Base-by-base conservation (phyloP, 495 filamentous ascomycete species). In the Niebla homalea region DNA sequence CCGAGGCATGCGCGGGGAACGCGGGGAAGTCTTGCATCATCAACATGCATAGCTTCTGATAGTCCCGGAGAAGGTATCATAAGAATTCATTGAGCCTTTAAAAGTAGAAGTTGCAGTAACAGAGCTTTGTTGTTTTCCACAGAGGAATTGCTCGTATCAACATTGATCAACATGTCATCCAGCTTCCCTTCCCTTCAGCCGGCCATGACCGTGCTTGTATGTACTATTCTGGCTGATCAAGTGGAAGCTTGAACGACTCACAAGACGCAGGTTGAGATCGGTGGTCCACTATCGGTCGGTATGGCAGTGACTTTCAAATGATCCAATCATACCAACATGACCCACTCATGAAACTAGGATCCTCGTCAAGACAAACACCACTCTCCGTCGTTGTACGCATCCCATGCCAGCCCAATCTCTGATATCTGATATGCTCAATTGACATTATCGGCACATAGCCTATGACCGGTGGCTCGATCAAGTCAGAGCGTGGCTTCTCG, bases 161-260 rank as follows among this genome's bases (percentile, higher is more conserved):
- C 8, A 5, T 8, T 32, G 7, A 32, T 32, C 29, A 12, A 32
- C 14, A 32, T 32, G 29, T 5, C 29, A 45, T 54, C 51, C 21
- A 26, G 55, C 19, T 74, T 64, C 45, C 70, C 70, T 5, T 50
- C 53, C 35, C 59, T 70, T 46, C 56, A 71, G 50, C 70, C 70
- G 6, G 70, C 70, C 16, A 67, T 72, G 52, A 74, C 69, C 3
- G 50, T 74, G 25, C 50, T 59, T 56, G 70, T 70, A 54, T 19
- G 58, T 50, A 15, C 14, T n/a, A 41, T 19, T 20, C 4, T 48
- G 20, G 47, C 11, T 20, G 11, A 25, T 10, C n/a, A 50, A 1
- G 29, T 11, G 29, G 29, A 12, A 32, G 38, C 21, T 14, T 32
- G 2, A 20, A 22, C 22, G 37, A n/a, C 23, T 46, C 22, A 40